Percentiles rank a stretch among this genome's conserved stretches.
phyloP scores from a whole-genome alignment of 1,284 basidiomycete species.

The Papiliotrema terrestris region DNA sequence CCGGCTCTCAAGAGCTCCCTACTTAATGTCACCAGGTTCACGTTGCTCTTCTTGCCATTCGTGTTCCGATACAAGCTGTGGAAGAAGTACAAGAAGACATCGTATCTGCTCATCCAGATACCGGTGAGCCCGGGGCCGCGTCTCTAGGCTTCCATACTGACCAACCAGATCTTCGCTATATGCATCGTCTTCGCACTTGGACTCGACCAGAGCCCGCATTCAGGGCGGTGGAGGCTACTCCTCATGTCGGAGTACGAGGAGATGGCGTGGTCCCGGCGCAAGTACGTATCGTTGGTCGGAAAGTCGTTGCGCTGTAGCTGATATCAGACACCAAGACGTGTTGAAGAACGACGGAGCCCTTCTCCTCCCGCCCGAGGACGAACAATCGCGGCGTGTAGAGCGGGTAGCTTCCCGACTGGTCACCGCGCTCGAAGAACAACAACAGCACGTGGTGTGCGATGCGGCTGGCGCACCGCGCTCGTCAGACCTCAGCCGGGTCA shows the following conservation, averaged over 20 bases:
- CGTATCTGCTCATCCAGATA: slow-evolving; percentile 49
- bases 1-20: slow-evolving; percentile 51
- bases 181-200: slow-evolving; percentile 54
- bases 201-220: slow-evolving; percentile 52
- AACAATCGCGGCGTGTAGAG: slow-evolving; percentile 44
- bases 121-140: slow-evolving; percentile 37
- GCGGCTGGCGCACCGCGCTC: slow-evolving; percentile 47
- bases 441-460: slow-evolving; percentile 45
- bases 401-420: slow-evolving; percentile 44
- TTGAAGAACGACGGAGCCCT: slow-evolving; percentile 49
- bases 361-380: slow-evolving; percentile 47
- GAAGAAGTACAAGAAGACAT: slow-evolving; percentile 47
- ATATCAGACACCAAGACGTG: slow-evolving; percentile 48
- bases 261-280: slow-evolving; percentile 51
- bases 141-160: background rate
- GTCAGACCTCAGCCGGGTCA: slow-evolving; percentile 30
- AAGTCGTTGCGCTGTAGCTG: background rate
- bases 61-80: slow-evolving; percentile 51
- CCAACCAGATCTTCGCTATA: slow-evolving; percentile 49
- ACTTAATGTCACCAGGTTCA: slow-evolving; percentile 48
- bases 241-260: slow-evolving; percentile 55
- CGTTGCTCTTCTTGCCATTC: slow-evolving; percentile 53
- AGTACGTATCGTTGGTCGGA: slow-evolving; percentile 32
- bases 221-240: slow-evolving; percentile 53
- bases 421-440: slow-evolving; percentile 48